Evolutionary conservation across 2,329 filamentous ascomycete genomes (phyloP), one percentile per base, ranked within the genome.

Genomic region (Claviceps spartinae): DNA sequence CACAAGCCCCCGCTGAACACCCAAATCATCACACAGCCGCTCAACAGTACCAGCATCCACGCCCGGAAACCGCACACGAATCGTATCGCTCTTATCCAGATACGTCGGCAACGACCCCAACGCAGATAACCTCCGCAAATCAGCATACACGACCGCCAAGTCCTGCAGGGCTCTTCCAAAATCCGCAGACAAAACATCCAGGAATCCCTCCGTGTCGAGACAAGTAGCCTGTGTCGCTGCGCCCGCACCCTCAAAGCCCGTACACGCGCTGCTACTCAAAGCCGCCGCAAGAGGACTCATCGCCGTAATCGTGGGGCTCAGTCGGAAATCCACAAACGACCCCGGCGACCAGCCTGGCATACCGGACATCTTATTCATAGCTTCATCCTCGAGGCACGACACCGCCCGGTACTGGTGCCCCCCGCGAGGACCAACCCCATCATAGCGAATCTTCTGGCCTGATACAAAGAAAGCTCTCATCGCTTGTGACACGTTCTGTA

Each of bases 401-500:
- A 96, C 81, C 34, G 81, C 72, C 62, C 86, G 85, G 73, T 88
- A 96, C 54, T 79, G 78, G 69, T 86, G 85, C 68, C 90, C 82
- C 45, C 90, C 90, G 11, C 77, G 81, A 16, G 79, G 68, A 51
- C 83, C 82, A 44, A 85, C 66, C 13, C 91, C 91, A 64, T 95
- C 86, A 60, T 90, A 96, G 53, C 86, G 85, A 9, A 86, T 83
- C 66, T 90, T 93, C 62, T 95, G 82, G 0, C 93, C 93, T 0
- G 86, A 89, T n/a, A 95, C 76, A 70, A 88, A 85, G 69, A 98
- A 96, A 13, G 89, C 90, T 51, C 93, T 82, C 62, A 97, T 83
- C 5, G 89, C 93, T 60, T 89, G 83, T 13, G 88, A 95, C n/a
- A 96, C 91, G 68, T 95, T 95, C 67, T 93, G 86, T 49, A 97